Conservation (phyloP, 2,329 filamentous ascomycete genomes). For the Exophiala phaeomuriformis region DNA sequence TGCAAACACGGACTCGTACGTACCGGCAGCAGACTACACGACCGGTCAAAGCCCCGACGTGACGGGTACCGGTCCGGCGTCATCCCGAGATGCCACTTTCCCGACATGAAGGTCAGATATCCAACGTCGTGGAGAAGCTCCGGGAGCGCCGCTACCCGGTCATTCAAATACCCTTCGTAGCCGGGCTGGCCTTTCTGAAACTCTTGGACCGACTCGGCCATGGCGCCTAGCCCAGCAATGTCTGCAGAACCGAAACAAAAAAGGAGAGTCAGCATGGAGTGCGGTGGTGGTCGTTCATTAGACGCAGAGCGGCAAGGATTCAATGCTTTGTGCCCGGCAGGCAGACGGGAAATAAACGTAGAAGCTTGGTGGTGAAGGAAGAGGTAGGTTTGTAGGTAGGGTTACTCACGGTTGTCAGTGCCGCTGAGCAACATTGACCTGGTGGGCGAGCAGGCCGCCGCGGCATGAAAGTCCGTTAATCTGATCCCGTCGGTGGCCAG, state of each 20-base stretch:
- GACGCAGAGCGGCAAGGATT: too few species aligned
- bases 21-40: slow-evolving; percentile 27
- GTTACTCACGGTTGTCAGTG: slow-evolving; percentile 25
- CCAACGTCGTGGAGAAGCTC: slow-evolving; percentile 33
- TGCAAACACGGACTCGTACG: not conserved
- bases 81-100: slow-evolving; percentile 36
- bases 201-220: slow-evolving; percentile 29
- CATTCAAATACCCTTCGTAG: slow-evolving; percentile 28
- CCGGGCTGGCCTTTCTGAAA: slow-evolving; percentile 28
- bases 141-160: slow-evolving; percentile 31
- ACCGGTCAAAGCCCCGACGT: slow-evolving; percentile 30
- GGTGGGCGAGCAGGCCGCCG: slow-evolving; percentile 32
- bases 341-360: not conserved
- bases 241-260: slow-evolving; percentile 24
- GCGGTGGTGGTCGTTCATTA: too few species aligned
- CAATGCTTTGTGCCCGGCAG: too few species aligned
- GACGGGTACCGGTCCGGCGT: slow-evolving; percentile 28
- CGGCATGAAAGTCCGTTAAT: slow-evolving; percentile 30
- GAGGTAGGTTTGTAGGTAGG: not conserved
- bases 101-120: slow-evolving; percentile 34
- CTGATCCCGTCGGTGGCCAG: slow-evolving; percentile 26
- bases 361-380: not conserved
- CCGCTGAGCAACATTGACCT: slow-evolving; percentile 34
- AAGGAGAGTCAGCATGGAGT: not conserved
- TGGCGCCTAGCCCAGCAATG: slow-evolving; percentile 31